Percentiles rank a stretch among this genome's conserved stretches.
Evolutionary conservation across 306 rosid genomes (phyloP).

Genomic region (Cyclanthera cordifolia): DNA sequence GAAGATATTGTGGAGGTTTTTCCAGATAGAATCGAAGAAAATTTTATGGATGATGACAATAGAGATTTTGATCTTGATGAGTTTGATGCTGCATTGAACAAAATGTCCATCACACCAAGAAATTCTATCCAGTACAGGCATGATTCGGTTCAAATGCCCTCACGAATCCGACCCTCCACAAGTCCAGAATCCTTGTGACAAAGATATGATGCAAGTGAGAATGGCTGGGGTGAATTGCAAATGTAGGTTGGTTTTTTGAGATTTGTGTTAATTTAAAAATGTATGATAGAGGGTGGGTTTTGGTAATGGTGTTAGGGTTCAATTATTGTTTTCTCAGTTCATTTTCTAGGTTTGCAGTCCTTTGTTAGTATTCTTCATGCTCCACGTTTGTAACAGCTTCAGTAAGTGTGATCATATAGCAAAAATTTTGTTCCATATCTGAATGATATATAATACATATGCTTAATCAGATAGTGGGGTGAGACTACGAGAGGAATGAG

Average conservation of each 20-base stretch:
- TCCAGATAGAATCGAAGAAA: conserved; percentile 19
- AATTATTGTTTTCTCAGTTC: not conserved
- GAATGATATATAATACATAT: not conserved
- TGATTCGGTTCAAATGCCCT: conserved; percentile 29
- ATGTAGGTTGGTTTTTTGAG: not conserved
- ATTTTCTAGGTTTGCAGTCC: conserved; percentile 2
- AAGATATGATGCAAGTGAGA: not conserved
- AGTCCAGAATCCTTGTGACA: conserved; percentile 40
- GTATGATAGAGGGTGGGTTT: not conserved
- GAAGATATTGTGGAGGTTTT: conserved; percentile 25
- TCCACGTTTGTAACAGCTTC: not conserved
- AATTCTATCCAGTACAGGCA: conserved; percentile 13
- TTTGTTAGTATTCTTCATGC: not conserved
- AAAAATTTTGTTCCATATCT: not conserved
- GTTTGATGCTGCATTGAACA: conserved; percentile 30
- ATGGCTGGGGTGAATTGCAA: not conserved
- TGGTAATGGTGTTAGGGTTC: not conserved
- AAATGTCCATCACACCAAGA: conserved; percentile 63
- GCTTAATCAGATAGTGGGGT: not conserved
- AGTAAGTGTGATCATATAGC: not conserved
- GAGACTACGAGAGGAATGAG: too few species aligned
- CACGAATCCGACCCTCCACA: conserved; percentile 46
- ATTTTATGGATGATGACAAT: conserved; percentile 23
- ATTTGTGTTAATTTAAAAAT: not conserved
- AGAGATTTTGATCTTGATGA: conserved; percentile 23